phyloP scores from a whole-genome alignment of 2,329 filamentous ascomycete genomes.

The Rhexocercosporidium sp. region DNA sequence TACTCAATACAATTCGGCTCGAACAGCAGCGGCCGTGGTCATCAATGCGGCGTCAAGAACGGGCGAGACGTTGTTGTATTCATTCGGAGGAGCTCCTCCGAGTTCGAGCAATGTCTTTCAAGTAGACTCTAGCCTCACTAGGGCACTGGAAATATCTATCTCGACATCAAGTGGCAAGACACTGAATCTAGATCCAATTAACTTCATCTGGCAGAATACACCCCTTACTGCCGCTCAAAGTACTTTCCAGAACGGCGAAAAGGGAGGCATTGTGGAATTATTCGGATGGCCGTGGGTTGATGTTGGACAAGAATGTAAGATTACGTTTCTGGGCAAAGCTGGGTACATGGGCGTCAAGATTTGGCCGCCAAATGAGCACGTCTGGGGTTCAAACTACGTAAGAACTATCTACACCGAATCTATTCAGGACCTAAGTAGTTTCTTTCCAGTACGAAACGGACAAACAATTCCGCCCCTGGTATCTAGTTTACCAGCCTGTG shows the following conservation, averaged over 20 bases:
- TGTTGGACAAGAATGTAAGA: slow-evolving; percentile 40
- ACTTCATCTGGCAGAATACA: slow-evolving; percentile 40
- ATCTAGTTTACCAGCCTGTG: slow-evolving; percentile 40
- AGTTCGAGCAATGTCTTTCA: slow-evolving; percentile 34
- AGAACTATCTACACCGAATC: not conserved
- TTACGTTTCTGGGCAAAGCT: slow-evolving; percentile 39
- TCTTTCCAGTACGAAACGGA: slow-evolving; percentile 35
- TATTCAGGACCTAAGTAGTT: not conserved
- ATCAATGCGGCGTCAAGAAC: slow-evolving; percentile 41
- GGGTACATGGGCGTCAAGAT: slow-evolving; percentile 43
- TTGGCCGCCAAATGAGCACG: slow-evolving; percentile 40
- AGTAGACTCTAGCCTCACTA: slow-evolving; percentile 29
- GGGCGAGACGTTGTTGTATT: slow-evolving; percentile 34
- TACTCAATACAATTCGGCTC: slow-evolving; percentile 40
- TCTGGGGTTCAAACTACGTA: slow-evolving; percentile 40
- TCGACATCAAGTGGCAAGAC: slow-evolving; percentile 35
- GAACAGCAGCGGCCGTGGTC: slow-evolving; percentile 36
- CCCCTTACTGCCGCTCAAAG: slow-evolving; percentile 36
- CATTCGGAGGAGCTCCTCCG: slow-evolving; percentile 18
- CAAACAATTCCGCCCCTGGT: slow-evolving; percentile 41
- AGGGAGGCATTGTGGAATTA: slow-evolving; percentile 40
- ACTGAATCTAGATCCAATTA: slow-evolving; percentile 37
- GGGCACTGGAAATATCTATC: slow-evolving; percentile 34
- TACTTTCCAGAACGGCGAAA: slow-evolving; percentile 38
- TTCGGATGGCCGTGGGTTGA: slow-evolving; percentile 43